Percentiles rank a stretch among this genome's conserved stretches.
phyloP scores from a whole-genome alignment of 2,329 filamentous ascomycete genomes.

The Macrophomina phaseolina region DNA sequence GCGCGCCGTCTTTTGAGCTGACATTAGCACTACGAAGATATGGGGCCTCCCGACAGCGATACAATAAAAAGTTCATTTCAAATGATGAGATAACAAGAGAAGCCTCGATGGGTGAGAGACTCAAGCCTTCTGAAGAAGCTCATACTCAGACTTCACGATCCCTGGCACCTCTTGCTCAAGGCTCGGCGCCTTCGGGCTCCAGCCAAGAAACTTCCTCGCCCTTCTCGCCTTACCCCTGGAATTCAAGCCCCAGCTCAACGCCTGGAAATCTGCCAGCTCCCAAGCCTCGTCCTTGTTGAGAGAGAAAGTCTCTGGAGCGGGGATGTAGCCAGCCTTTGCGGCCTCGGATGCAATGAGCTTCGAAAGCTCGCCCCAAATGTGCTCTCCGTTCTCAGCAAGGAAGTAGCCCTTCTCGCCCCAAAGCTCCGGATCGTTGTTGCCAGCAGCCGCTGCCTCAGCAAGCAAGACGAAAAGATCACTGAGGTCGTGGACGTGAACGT shows the following conservation, averaged over 20 bases:
- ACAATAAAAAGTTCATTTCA: too few relatives aligned
- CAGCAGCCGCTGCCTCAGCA: constrained; percentile 63
- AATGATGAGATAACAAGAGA: background rate
- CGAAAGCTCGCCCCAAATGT: constrained; percentile 68
- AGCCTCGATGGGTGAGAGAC: too few relatives aligned
- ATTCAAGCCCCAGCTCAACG: constrained; percentile 17
- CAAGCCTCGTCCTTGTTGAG: constrained; percentile 20
- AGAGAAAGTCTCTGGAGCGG: background rate
- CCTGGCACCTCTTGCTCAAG: constrained; percentile 18
- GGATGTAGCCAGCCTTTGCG: constrained; percentile 42
- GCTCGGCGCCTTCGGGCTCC: constrained; percentile 57
- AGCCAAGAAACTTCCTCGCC: constrained; percentile 62
- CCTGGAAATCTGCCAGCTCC: constrained; percentile 19
- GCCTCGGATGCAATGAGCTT: constrained; percentile 46
- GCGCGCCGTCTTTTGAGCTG: too few relatives aligned
- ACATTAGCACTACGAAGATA: too few relatives aligned
- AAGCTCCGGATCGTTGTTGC: constrained; percentile 37
- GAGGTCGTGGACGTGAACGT: constrained; percentile 66
- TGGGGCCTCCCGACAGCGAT: too few relatives aligned
- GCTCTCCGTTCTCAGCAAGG: constrained; percentile 67
- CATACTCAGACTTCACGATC: constrained; percentile 17
- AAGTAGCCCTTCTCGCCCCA: constrained; percentile 73
- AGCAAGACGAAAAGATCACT: constrained; percentile 61
- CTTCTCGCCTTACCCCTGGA: constrained; percentile 60
- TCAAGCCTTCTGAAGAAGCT: constrained; percentile 20